phyloP scores from a whole-genome alignment of 257 asterid genomes.

The Mitragyna speciosa region DNA sequence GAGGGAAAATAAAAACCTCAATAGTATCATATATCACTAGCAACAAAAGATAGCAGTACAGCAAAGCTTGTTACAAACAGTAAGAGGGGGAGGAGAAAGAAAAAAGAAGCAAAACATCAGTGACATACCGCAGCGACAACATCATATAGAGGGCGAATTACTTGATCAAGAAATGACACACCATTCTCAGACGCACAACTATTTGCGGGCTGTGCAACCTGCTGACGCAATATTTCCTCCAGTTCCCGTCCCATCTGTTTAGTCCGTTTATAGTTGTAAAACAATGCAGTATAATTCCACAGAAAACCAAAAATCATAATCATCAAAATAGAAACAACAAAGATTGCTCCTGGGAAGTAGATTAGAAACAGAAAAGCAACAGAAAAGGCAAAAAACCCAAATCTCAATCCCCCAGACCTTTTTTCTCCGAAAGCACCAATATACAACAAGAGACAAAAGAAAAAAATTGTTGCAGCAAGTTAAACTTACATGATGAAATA shows the following conservation, averaged over 20 bases:
- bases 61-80: neutral
- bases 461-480: neutral
- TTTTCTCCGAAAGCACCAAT: neutral
- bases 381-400: neutral
- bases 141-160: constrained; percentile 76
- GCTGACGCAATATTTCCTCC: constrained; percentile 65
- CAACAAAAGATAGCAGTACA: neutral
- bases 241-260: constrained; percentile 95
- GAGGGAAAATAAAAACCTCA: too few relatives aligned
- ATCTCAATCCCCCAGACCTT: neutral
- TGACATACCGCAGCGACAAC: constrained; percentile 84
- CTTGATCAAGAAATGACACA: constrained; percentile 89
- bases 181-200: constrained; percentile 77
- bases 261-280: constrained; percentile 26
- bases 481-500: constrained; percentile 86
- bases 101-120: constrained; percentile 1
- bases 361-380: neutral
- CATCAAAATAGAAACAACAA: neutral
- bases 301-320: neutral
- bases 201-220: constrained; percentile 76
- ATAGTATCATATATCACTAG: neutral
- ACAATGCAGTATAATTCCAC: constrained; percentile 9
- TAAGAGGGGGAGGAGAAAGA: neutral
- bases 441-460: neutral
- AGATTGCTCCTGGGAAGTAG: neutral